Conservation (phyloP, 257 asterid species). For the Solanum chiquidenum region DNA sequence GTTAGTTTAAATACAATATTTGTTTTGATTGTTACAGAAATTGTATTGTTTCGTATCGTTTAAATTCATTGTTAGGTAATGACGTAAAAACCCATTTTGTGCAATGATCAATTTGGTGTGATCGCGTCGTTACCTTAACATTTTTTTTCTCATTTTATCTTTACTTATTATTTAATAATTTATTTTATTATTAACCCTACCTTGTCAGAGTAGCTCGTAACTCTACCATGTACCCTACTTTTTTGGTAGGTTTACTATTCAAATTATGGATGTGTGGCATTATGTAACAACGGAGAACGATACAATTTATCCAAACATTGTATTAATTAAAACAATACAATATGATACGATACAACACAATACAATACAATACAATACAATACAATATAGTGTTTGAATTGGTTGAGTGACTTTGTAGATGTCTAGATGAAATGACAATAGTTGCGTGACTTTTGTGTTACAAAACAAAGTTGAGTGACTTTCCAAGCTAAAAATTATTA, state of each 20-base stretch:
- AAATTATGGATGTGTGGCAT: too few relatives aligned
- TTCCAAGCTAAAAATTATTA: background rate
- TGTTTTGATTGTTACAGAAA: background rate
- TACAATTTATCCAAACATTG: too few relatives aligned
- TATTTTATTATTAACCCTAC: background rate
- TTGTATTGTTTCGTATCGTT: background rate
- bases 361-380: too few relatives aligned
- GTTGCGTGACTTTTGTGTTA: background rate
- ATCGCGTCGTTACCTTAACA: background rate
- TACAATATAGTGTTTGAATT: background rate
- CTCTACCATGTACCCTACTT: background rate
- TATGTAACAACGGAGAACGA: too few relatives aligned
- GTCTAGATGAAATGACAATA: background rate
- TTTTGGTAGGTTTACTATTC: background rate
- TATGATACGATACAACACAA: too few relatives aligned
- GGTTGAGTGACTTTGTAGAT: background rate
- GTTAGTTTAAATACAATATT: background rate
- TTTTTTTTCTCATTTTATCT: background rate
- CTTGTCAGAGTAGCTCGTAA: background rate
- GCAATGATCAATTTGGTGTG: background rate
- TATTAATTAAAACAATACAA: too few relatives aligned
- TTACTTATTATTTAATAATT: background rate
- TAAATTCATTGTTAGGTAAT: background rate
- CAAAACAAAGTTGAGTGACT: background rate
- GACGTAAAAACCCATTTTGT: background rate